Conservation (phyloP, 208 protist species). For the Tritrichomonas musculus region DNA sequence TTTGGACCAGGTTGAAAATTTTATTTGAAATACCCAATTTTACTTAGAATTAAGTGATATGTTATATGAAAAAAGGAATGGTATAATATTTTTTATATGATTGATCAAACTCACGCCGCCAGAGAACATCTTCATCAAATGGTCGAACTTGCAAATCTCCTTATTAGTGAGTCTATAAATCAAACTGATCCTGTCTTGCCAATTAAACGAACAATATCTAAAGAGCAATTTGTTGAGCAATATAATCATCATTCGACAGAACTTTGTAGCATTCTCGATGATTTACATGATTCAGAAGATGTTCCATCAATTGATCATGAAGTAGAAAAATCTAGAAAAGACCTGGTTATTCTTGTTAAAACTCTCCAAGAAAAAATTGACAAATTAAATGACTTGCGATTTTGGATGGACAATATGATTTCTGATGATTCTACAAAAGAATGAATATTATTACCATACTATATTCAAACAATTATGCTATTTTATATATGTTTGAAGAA, state of each 20-base stretch:
- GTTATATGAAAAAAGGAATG: no score
- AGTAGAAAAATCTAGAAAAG: not conserved
- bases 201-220: not conserved
- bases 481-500: no score
- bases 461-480: no score
- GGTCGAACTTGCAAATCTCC: not conserved
- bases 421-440: not conserved
- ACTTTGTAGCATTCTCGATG: not conserved
- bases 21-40: no score
- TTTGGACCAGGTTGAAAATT: no score
- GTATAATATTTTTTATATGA: not conserved
- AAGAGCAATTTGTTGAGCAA: not conserved
- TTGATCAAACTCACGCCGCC: not conserved
- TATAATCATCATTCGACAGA: not conserved
- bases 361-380: not conserved
- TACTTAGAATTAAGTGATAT: no score
- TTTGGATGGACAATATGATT: constrained; percentile 9
- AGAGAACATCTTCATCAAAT: not conserved
- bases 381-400: not conserved
- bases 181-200: not conserved
- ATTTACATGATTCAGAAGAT: not conserved
- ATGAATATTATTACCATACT: no score
- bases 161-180: constrained; percentile 19
- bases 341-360: not conserved
- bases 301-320: not conserved